A percentile compares a stretch with the other conserved stretches of the same genome.
These are phyloP conservation scores for Neodidymelliopsis sp. DNA, from an alignment of 2,329 filamentous ascomycete genomes.

Conservation along the genomic window DNA sequence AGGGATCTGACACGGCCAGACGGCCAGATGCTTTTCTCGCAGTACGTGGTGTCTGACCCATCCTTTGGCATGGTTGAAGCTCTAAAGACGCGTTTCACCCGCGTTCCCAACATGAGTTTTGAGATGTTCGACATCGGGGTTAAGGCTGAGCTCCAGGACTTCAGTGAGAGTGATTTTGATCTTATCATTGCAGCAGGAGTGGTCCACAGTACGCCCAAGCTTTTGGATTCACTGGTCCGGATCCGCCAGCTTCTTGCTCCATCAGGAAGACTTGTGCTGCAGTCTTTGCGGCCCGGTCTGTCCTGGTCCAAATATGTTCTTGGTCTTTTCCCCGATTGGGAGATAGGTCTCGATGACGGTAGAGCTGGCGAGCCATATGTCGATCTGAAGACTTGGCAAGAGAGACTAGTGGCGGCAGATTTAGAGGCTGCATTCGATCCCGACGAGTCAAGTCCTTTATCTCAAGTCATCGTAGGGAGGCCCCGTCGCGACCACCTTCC, in stretches of 20 bases:
- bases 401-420: not conserved
- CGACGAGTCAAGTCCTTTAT: not conserved
- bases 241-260: not conserved
- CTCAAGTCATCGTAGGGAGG: too few species aligned
- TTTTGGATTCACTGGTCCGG: not conserved
- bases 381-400: not conserved
- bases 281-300: not conserved
- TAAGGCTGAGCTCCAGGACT: not conserved
- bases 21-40: not conserved
- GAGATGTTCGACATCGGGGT: not conserved
- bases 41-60: conserved; percentile 26
- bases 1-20: not conserved
- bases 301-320: not conserved
- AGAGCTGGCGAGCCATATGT: not conserved
- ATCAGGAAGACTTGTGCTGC: not conserved
- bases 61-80: conserved; percentile 16
- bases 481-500: too few species aligned
- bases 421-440: not conserved
- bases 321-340: not conserved
- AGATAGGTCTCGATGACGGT: not conserved
- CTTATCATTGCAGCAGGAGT: conserved; percentile 11
- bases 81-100: conserved; percentile 2
- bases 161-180: conserved; percentile 1
- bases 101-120: not conserved
- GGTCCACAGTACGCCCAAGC: conserved; percentile 7